These are phyloP conservation scores for Petunia axillaris DNA, from an alignment of 257 asterid genomes.

Conservation along the genomic window DNA sequence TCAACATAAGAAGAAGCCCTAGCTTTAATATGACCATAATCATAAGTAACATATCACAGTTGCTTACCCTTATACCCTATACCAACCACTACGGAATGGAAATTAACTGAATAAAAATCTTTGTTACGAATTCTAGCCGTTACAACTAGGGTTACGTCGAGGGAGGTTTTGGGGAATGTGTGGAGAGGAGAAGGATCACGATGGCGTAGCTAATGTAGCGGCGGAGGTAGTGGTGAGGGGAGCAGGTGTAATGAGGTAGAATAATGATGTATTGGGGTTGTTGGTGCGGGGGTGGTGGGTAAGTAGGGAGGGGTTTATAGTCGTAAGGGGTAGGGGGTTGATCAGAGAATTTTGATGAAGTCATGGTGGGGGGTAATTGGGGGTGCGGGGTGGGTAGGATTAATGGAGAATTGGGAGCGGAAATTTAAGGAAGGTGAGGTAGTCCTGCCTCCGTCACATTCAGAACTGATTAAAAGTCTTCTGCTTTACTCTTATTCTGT, in stretches of 20 bases:
- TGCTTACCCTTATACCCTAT: slow-evolving; percentile 74
- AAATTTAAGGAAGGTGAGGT: no score
- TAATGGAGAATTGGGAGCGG: no score
- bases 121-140: slow-evolving; percentile 60
- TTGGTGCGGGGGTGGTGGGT: slow-evolving; percentile 29
- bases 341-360: slow-evolving; percentile 38
- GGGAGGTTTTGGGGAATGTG: slow-evolving; percentile 49
- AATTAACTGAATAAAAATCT: slow-evolving; percentile 70
- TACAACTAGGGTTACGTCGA: slow-evolving; percentile 68
- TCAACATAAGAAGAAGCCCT: slow-evolving; percentile 66
- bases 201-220: slow-evolving; percentile 47
- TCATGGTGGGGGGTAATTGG: slow-evolving; percentile 30
- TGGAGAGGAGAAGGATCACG: slow-evolving; percentile 57
- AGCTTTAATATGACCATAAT: slow-evolving; percentile 55
- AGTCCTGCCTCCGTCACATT: no score
- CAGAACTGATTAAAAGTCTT: no score
- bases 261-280: slow-evolving; percentile 59
- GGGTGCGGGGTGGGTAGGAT: no score
- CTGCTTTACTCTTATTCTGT: no score
- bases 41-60: slow-evolving; percentile 67
- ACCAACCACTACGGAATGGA: slow-evolving; percentile 50
- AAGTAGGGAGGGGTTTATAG: slow-evolving; percentile 49
- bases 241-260: slow-evolving; percentile 50
- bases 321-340: slow-evolving; percentile 36
- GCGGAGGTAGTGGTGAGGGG: slow-evolving; percentile 41